Base-by-base conservation (phyloP, 495 filamentous ascomycete species). In the Aspergillus nidulans region DNA sequence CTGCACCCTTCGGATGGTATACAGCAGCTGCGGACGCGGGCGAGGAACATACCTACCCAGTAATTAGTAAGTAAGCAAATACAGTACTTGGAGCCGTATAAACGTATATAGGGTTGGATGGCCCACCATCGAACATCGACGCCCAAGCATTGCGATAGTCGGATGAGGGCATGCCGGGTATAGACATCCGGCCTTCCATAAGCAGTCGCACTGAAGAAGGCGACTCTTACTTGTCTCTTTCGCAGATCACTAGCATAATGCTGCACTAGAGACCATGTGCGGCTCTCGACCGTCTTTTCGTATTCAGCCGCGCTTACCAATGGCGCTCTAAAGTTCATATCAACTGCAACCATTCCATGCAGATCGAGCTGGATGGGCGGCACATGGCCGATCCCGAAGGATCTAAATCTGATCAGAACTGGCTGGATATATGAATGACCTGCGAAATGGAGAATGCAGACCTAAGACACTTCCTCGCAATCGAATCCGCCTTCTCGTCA, bases 391-490 rank as follows among this genome's bases (percentile, higher is more conserved):
- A 57, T 47, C 4, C 55, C 55, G 18, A 57, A 57, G 13, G 48
- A 52, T 23, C 55, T 57, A 21, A 5, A 32, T 18, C 4, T 1
- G 7, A 20, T 42, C 15, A 30, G 18, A 13, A 21, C 28, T 12
- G 36, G 36, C 12, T 15, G 36, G n/a, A n/a, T n/a, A n/a, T 39
- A 15, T 39, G 36, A 46, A 40, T 16, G 12, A 42, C 1, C 30
- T n/a, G n/a, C n/a, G n/a, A n/a, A n/a, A n/a, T n/a, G n/a, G 18
- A 28, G 36, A 39, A 39, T 39, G 36, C 36, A 39, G 16, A 57
- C 55, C 55, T 44, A 24, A 57, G 40, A 30, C 55, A 57, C 21
- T 57, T 57, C 40, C 55, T 34, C 8, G 45, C 48, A 39, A 57
- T 41, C 4, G 55, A 57, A 24, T 57, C 55, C 3, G 55, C 55